phyloP scores from a whole-genome alignment of 2,329 filamentous ascomycete species.

The Nothophoma quercina region DNA sequence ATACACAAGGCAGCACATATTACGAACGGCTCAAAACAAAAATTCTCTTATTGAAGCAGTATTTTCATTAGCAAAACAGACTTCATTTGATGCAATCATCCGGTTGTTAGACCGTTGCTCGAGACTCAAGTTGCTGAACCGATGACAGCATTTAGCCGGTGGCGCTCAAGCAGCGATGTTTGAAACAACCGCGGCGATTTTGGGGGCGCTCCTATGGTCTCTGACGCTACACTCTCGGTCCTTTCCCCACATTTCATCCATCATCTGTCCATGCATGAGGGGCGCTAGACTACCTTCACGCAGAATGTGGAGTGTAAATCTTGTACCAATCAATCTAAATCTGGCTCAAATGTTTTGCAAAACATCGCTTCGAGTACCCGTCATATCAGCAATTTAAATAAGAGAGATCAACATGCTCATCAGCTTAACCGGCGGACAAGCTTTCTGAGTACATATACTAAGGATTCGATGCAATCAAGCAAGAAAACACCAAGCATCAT shows the following conservation, averaged over 20 bases:
- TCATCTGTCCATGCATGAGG: neutral
- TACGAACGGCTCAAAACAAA: neutral
- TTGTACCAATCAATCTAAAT: neutral
- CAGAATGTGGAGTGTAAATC: conserved; percentile 2
- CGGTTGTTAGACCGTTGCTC: too few species aligned
- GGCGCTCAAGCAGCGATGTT: neutral
- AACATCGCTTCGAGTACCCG: neutral
- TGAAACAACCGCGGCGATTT: conserved; percentile 1
- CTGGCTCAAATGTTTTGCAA: neutral
- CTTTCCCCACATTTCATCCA: conserved; percentile 6
- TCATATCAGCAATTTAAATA: conserved; percentile 3
- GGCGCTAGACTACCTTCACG: neutral
- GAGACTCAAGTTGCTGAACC: neutral
- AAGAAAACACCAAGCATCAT: conserved; percentile 11
- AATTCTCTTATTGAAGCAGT: too few species aligned
- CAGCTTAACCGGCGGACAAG: conserved; percentile 16
- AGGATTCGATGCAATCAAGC: conserved; percentile 20
- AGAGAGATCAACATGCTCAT: neutral
- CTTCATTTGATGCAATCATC: too few species aligned
- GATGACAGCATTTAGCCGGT: conserved; percentile 7
- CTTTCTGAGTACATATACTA: conserved; percentile 26
- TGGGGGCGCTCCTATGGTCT: neutral
- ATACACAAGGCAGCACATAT: too few species aligned
- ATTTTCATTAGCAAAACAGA: too few species aligned
- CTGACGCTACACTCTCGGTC: neutral